Evolutionary conservation across 2,329 filamentous ascomycete genomes (phyloP), one percentile per base, ranked within the genome.

Genomic region (Podosphaera xanthii): DNA sequence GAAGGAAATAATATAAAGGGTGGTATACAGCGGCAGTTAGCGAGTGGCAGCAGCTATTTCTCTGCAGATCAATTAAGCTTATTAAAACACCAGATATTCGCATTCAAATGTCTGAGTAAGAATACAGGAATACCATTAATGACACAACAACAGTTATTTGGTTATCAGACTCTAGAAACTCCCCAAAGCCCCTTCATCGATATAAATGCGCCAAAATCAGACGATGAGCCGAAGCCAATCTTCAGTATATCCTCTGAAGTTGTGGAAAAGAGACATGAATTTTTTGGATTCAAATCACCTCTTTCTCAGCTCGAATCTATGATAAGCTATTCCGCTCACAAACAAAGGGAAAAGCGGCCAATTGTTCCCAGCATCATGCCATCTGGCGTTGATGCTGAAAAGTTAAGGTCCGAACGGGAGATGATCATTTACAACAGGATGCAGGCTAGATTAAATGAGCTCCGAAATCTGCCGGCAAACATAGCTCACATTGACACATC

Each of bases 281-380:
- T 67, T 50, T 63, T 59, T 31, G 62, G 6, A 82, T 68, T 92
- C 66, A 83, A 84, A 65, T 83, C 83, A 31, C 88, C 89, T 0
- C 87, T 87, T 65, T 78, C 57, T 2, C 40, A 40, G 5, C 60
- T 70, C 2, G 35, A 58, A 5, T 60, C 75, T 56, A 72, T 73
- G 36, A 88, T 97, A 67, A 85, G 80, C 70, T 94, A 94, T 70
- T 77, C 81, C 44, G 84, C 90, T 56, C 91, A 97, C 70, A 77
- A 79, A 1, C 77, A 81, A 60, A 83, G 90, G 61, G 81, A 82
- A 63, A 84, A 87, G 63, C 83, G 91, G 49, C 79, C 83, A 59
- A 83, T 90, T 63, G 83, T 97, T 46, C 88, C 92, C 1, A 88
- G 87, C 62, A 81, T 95, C 59, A 88, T 96, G 73, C 90, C 92